Evolutionary conservation across 495 filamentous ascomycete species (phyloP), one percentile per base, ranked within the genome.

Genomic region (Penicillium cataractarum): DNA sequence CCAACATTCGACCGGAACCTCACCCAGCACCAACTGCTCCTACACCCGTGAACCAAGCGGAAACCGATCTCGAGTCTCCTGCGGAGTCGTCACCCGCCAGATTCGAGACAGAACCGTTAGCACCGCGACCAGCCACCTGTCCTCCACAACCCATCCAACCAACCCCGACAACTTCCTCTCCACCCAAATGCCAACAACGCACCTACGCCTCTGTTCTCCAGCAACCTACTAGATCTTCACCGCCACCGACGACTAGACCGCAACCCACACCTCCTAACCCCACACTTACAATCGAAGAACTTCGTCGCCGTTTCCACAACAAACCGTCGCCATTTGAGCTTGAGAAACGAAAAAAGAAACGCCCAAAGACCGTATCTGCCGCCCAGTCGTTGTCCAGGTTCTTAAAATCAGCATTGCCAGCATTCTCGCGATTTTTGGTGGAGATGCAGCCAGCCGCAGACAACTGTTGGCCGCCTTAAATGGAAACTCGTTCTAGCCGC

Each of bases 381-480:
- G 35, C 57, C 9, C 57, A 31, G 6, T 60, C 13, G 1, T 27
- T 53, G 17, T 19, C 48, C 1, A 61, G 22, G 29, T 48, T 61
- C 33, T 61, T 61, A 27, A 61, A 46, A 21, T 61, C 59, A 51
- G 59, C 39, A 22, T 39, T 55, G 22, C 59, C 51, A 19, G 59
- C 40, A 29, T 61, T 61, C 9, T 61, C 59, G 7, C 40, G 33
- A 49, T 40, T 61, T 21, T 40, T 55, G 40, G 40, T n/a, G 21
- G 31, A 55, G 51, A 61, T 61, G 40, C 59, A 61, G 29, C 52
- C 59, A 61, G 31, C 51, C n/a, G 40, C 52, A 21, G 52, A 61
- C 39, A 46, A 55, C 29, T 17, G 26, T 61, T 55, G 50, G 50
- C 58, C 24, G 49, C 50, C 39, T 61, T 46, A 55, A 49, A 15